Evolutionary conservation across 495 filamentous ascomycete genomes (phyloP), one percentile per base, ranked within the genome.

Genomic region (Paragyromitra xinjiangensis): DNA sequence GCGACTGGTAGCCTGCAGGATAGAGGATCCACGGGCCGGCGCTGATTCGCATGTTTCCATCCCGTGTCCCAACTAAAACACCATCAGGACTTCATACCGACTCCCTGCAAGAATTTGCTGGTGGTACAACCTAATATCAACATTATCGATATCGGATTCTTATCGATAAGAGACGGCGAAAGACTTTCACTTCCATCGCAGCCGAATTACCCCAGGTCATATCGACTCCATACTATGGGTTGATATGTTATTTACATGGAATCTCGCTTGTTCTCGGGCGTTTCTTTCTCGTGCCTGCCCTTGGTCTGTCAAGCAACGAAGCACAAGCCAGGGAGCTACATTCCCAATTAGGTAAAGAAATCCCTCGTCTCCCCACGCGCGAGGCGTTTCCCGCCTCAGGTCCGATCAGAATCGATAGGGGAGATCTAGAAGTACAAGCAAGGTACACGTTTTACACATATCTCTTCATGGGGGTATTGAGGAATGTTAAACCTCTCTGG

Each of bases 291-390:
- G 51, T 16, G 40, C 53, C 22, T 37, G 37, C 39, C 22, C 62
- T 55, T 9, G 37, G 37, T 19, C 50, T 29, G 44, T 40, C 39
- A 68, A 67, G 50, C 71, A 50, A 68, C 67, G 50, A 73, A 58
- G 50, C 63, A 73, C 58, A 42, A 34, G 37, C 24, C 29, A 51
- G 61, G 74, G 74, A 77, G 61, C 61, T 59, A 59, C 74, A 65
- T 77, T 59, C 74, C 69, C 29, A 29, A 73, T 77, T 39, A 24
- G 74, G 74, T 16, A 77, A 77, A 73, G n/a, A 29, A 77, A 29
- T 66, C 74, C 74, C 44, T 64, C 40, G 59, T 71, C 59, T 76
- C 67, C 67, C 50, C 69, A 64, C 69, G 19, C 16, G 42, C 45
- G 44, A 40, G 45, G 29, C 29, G 56, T 55, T 7, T 71, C 51